These are phyloP conservation scores for Candida ascalaphidarum DNA, from an alignment of 805 yeast species.

Conservation along the genomic window DNA sequence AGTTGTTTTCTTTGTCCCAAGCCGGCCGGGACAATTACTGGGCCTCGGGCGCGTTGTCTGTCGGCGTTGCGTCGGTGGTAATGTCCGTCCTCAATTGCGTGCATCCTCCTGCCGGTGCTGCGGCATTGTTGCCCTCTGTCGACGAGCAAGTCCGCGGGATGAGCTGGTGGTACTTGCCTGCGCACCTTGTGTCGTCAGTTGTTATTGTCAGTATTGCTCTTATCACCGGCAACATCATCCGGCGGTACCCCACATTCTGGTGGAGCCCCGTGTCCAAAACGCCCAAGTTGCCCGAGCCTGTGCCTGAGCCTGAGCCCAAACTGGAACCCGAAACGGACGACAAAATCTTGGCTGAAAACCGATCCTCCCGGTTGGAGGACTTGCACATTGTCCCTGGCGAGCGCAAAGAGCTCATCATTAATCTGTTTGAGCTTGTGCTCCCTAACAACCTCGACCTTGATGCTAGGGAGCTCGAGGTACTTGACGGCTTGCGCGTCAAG, in stretches of 20 bases:
- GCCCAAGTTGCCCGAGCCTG: conserved; percentile 1
- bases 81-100: conserved; percentile 49
- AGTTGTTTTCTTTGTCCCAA: conserved; percentile 40
- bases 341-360: no score
- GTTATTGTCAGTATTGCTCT: conserved; percentile 43
- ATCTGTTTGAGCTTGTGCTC: no score
- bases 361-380: no score
- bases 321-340: conserved; percentile 1
- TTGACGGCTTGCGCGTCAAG: no score
- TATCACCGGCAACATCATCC: conserved; percentile 43
- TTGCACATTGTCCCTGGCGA: no score
- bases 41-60: conserved; percentile 51
- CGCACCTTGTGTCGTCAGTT: conserved; percentile 40
- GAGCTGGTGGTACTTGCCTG: conserved; percentile 63
- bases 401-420: no score
- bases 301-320: conserved; percentile 1
- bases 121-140: conserved; percentile 49
- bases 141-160: conserved; percentile 36
- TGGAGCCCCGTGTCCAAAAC: conserved; percentile 35
- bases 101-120: conserved; percentile 71
- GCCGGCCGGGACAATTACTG: conserved; percentile 41
- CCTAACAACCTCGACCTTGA: no score
- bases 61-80: conserved; percentile 42
- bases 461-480: no score
- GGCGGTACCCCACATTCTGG: conserved; percentile 54